Evolutionary conservation across 768 basidiomycete species (phyloP).

Genomic region (Suillus spraguei): DNA sequence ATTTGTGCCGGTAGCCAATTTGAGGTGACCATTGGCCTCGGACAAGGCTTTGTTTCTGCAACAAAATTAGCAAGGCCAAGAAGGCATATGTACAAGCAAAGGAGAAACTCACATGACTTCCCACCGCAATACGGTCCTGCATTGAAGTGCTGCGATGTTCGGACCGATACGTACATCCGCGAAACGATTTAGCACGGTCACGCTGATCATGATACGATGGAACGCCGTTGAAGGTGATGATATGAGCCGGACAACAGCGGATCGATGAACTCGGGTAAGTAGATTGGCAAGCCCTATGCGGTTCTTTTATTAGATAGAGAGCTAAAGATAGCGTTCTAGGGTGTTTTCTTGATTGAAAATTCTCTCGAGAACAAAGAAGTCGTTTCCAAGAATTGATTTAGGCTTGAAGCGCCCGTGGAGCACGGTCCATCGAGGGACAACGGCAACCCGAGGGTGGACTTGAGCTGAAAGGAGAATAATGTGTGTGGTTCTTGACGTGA

Average conservation of each 20-base stretch:
- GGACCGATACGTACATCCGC: conserved; percentile 5
- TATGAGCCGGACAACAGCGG: not conserved
- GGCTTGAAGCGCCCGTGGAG: conserved; percentile 1
- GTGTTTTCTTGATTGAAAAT: not conserved
- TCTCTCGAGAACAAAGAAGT: not conserved
- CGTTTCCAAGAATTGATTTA: not conserved
- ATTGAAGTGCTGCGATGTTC: not conserved
- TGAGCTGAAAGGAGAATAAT: not conserved
- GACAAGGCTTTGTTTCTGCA: not conserved
- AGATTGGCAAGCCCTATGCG: not conserved
- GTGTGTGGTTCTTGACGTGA: conserved; percentile 1
- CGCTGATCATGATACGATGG: conserved; percentile 6
- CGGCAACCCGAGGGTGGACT: not conserved
- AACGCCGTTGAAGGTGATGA: not conserved
- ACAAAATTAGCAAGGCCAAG: conserved; percentile 12
- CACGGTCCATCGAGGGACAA: not conserved
- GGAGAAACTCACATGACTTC: conserved; percentile 11
- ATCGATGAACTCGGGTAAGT: not conserved
- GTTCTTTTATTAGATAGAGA: conserved; percentile 3
- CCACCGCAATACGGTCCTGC: conserved; percentile 12
- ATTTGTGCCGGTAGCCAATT: not conserved
- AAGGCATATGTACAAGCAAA: conserved; percentile 1
- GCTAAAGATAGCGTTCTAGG: not conserved
- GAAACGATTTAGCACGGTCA: conserved; percentile 3
- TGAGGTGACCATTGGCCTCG: conserved; percentile 3